Evolutionary conservation across 176 grass and related monocot species (phyloP), one percentile per base, ranked within the genome.

Genomic region (Rhynchospora pubera): DNA sequence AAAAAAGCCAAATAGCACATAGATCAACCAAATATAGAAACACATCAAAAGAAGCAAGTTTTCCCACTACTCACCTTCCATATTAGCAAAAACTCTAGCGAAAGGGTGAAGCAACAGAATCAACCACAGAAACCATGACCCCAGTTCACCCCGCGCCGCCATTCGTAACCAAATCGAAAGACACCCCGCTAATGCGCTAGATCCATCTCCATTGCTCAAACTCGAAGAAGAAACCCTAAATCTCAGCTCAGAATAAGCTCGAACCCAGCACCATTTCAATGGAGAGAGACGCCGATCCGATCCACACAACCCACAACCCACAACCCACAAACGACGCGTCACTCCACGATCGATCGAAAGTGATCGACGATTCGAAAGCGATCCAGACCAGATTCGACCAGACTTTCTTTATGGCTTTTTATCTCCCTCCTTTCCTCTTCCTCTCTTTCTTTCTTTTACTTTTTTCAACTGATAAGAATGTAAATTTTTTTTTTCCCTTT

Each of bases 81-180:
- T 93, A 84, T 97, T 93, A 43, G 93, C 93, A 22, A 86, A 78
- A 76, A 97, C 91, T 81, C 89, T 91, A 51, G 83, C 85, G 67
- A 93, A 83, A 46, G 91, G 90, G 44, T 82, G 83, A 32, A 87
- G 79, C 68, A 88, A 52, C 64, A 88, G 53, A 26, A 87, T 14
- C 64, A 86, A 24, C 67, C 50, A 82, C 7, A 89, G 46, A 51
- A 85, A 86, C 83, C 85, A 83, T 67, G 26, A 30, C 6, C 48
- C 6, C 83, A 59, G 43, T 7, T 77, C 79, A 61, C 32, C 57
- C 73, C 55, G 55, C 80, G 11, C 82, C 78, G 77, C 74, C 86
- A 85, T 89, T 87, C 57, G 68, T 51, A 74, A 46, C 58, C 28
- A 45, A 65, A 52, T 7, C 19, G 1, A 46, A 44, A 18, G 19